Evolutionary conservation across 768 basidiomycete species (phyloP).

Genomic region (Auriscalpium vulgare): DNA sequence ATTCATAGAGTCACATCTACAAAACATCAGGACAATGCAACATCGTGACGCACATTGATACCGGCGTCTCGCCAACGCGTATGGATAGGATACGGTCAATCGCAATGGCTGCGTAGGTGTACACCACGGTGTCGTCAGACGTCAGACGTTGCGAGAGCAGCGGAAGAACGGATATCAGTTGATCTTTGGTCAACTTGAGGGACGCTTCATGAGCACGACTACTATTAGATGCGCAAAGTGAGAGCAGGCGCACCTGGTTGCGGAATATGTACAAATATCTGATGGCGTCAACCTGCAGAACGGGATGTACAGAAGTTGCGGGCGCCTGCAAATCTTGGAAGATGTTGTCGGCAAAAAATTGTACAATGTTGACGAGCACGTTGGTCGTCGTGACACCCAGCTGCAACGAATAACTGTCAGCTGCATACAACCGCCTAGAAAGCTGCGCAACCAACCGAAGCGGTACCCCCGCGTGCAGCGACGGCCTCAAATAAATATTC

Average conservation of each 20-base stretch:
- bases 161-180: constrained; percentile 86
- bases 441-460: constrained; percentile 45
- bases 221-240: not conserved
- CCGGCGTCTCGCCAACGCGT: constrained; percentile 51
- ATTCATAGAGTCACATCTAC: no score
- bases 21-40: not conserved
- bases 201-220: not conserved
- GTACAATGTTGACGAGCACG: constrained; percentile 84
- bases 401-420: constrained; percentile 26
- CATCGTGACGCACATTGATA: constrained; percentile 53
- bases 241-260: constrained; percentile 59
- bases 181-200: constrained; percentile 79
- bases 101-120: constrained; percentile 96
- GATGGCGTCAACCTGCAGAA: constrained; percentile 94
- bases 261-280: constrained; percentile 92
- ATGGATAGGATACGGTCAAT: constrained; percentile 93
- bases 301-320: constrained; percentile 67
- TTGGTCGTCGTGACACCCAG: constrained; percentile 94
- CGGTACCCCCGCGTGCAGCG: constrained; percentile 82
- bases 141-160: constrained; percentile 74
- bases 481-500: constrained; percentile 91
- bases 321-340: constrained; percentile 76
- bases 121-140: constrained; percentile 84
- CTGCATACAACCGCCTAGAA: not conserved
- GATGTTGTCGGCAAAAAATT: constrained; percentile 91